Evolutionary conservation across 2,329 filamentous ascomycete genomes (phyloP), one percentile per base, ranked within the genome.

Genomic region (Colletotrichum horii): DNA sequence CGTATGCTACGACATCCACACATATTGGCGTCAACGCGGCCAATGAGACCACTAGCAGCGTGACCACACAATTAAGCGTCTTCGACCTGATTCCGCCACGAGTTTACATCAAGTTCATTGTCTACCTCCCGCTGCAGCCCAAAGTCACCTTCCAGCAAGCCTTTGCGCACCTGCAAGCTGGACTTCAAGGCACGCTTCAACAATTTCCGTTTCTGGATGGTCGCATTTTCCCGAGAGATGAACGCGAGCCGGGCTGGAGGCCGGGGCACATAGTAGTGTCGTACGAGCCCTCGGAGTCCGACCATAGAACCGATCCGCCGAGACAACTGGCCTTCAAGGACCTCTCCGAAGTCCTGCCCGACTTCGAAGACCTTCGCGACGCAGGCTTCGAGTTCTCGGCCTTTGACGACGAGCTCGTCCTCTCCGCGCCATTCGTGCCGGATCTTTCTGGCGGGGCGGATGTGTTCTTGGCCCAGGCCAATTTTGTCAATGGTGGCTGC

Each of bases 171-270:
- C 71, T 86, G 8, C 83, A 84, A 64, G 74, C 79, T 4, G 85
- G 85, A 3, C 81, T 86, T 6, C 78, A 78, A 16, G 81, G 81
- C 26, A 82, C 83, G 4, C 78, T 86, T 4, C 78, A 83, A 2
- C 72, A 85, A 68, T 83, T 86, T 15, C 83, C 85, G 7, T 83
- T 79, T 19, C 80, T 86, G 0, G 79, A 79, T 1, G 84, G 85
- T n/a, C 83, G 80, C 43, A 79, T 87, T 65, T 85, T 84, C 8
- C 67, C 73, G 9, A 76, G 78, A 11, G 80, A 82, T 8, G 76
- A 82, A 36, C 70, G 81, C 12, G 79, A 83, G 28, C 77, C 81
- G 11, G 83, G 80, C 6, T 80, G 80, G 69, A 77, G 58, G 22
- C 79, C 80, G 12, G 83, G 81, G 15, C 79, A 83, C 56, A 71